Percentiles rank a stretch among this genome's conserved stretches.
phyloP scores from a whole-genome alignment of 208 protist genomes.

The Acanthamoeba triangularis region DNA sequence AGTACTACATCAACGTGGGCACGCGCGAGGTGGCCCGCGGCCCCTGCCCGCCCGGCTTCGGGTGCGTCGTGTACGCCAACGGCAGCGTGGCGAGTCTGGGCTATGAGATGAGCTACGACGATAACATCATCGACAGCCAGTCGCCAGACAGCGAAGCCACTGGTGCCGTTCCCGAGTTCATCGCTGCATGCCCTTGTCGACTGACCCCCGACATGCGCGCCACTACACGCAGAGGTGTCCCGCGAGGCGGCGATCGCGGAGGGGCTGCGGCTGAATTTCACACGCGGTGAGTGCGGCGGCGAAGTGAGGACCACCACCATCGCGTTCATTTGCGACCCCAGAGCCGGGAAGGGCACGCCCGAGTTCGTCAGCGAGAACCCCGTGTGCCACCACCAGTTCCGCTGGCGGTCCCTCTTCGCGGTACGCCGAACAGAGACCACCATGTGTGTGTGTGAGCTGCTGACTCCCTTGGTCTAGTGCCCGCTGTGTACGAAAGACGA shows the following conservation, averaged over 20 bases:
- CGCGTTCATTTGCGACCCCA: slow-evolving; percentile 57
- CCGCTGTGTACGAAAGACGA: slow-evolving; percentile 45
- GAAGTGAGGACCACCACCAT: slow-evolving; percentile 14
- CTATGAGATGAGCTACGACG: slow-evolving; percentile 51
- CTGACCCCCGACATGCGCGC: not conserved
- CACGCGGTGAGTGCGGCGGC: not conserved
- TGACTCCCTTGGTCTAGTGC: not conserved
- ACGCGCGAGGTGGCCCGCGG: not conserved
- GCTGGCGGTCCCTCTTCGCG: slow-evolving; percentile 65
- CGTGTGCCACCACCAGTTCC: slow-evolving; percentile 45
- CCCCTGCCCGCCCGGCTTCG: slow-evolving; percentile 36
- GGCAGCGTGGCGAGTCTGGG: slow-evolving; percentile 36
- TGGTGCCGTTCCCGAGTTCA: not conserved
- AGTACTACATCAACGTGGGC: slow-evolving; percentile 70
- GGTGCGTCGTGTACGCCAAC: slow-evolving; percentile 31
- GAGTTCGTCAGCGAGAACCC: slow-evolving; percentile 72
- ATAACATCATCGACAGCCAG: not conserved
- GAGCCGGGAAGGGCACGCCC: not conserved
- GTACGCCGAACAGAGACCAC: not conserved
- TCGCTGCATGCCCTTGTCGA: not conserved
- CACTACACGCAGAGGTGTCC: not conserved
- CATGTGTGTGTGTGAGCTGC: not conserved
- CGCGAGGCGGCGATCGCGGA: not conserved
- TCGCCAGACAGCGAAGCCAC: not conserved
- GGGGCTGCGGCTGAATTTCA: slow-evolving; percentile 50